Evolutionary conservation across 73 alveolate species (phyloP).

Genomic region (Paramecium sonneborni): DNA sequence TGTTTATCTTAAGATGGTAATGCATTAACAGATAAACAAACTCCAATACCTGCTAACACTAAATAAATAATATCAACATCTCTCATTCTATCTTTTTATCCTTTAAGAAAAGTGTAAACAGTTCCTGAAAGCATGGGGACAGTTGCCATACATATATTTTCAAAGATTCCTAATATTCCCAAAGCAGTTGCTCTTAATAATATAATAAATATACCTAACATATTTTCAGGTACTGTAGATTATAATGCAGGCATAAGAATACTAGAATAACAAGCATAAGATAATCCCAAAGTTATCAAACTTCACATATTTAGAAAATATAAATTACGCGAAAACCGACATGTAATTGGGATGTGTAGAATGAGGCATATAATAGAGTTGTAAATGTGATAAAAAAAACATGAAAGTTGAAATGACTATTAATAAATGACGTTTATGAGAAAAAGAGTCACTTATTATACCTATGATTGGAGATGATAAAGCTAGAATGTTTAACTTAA

Average conservation of each 20-base stretch:
- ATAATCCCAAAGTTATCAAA: slow-evolving; percentile 31
- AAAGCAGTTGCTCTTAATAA: slow-evolving; percentile 48
- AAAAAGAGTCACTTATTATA: background rate
- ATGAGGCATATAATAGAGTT: slow-evolving; percentile 20
- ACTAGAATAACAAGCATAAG: slow-evolving; percentile 28
- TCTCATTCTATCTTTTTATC: background rate
- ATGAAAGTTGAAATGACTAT: background rate
- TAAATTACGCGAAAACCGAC: slow-evolving; percentile 5
- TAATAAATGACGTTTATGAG: background rate
- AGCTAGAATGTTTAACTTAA: background rate
- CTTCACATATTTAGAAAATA: background rate
- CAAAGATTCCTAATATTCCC: slow-evolving; percentile 3
- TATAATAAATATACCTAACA: background rate
- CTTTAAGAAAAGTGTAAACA: background rate
- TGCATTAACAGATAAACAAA: background rate
- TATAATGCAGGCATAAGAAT: slow-evolving; percentile 36
- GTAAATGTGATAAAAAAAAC: slow-evolving; percentile 19
- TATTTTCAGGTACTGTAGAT: slow-evolving; percentile 8
- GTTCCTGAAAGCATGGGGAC: slow-evolving; percentile 32
- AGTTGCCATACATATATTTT: background rate
- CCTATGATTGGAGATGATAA: slow-evolving; percentile 13
- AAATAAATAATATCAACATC: slow-evolving; percentile 29
- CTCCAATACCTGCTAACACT: slow-evolving; percentile 4
- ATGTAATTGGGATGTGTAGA: background rate
- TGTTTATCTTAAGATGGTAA: background rate